Evolutionary conservation across 805 yeast genomes (phyloP).

Genomic region (Lachancea thermotolerans): DNA sequence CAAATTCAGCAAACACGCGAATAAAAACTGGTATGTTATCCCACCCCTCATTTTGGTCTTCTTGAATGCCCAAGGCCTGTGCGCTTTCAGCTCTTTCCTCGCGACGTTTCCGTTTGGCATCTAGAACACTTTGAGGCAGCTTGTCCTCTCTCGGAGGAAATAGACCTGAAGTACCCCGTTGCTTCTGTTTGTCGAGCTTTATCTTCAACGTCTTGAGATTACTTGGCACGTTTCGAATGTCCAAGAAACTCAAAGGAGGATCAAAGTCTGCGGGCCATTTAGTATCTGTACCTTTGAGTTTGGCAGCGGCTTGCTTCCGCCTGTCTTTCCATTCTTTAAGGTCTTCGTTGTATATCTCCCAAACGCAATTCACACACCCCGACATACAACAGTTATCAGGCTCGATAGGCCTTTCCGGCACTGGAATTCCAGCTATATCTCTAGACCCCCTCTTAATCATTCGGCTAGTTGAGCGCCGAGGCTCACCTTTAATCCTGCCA

Average conservation of each 20-base stretch:
- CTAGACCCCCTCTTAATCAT: slow-evolving; percentile 14
- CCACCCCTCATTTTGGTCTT: slow-evolving; percentile 41
- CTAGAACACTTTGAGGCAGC: slow-evolving; percentile 32
- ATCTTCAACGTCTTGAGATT: slow-evolving; percentile 30
- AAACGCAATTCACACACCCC: slow-evolving; percentile 94
- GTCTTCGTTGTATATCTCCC: slow-evolving; percentile 91
- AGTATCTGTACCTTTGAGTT: slow-evolving; percentile 36
- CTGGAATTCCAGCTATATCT: slow-evolving; percentile 54
- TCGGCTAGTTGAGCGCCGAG: slow-evolving; percentile 36
- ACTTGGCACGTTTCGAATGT: slow-evolving; percentile 39
- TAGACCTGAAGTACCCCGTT: slow-evolving; percentile 23
- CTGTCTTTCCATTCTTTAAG: slow-evolving; percentile 68
- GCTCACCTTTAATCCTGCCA: slow-evolving; percentile 48
- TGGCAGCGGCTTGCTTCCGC: slow-evolving; percentile 53
- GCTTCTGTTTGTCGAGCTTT: slow-evolving; percentile 20
- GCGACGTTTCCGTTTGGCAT: slow-evolving; percentile 19
- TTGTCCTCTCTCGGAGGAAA: slow-evolving; percentile 30
- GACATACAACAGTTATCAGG: slow-evolving; percentile 98
- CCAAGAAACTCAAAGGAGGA: slow-evolving; percentile 42
- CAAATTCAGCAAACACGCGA: slow-evolving; percentile 78
- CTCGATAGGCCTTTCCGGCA: slow-evolving; percentile 78
- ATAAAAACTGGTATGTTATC: slow-evolving; percentile 66
- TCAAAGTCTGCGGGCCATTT: slow-evolving; percentile 64
- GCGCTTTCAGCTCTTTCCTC: slow-evolving; percentile 1
- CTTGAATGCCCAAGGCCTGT: slow-evolving; percentile 24